Conservation (phyloP, 2,329 filamentous ascomycete species). For the Amesomyces nigricolor region DNA sequence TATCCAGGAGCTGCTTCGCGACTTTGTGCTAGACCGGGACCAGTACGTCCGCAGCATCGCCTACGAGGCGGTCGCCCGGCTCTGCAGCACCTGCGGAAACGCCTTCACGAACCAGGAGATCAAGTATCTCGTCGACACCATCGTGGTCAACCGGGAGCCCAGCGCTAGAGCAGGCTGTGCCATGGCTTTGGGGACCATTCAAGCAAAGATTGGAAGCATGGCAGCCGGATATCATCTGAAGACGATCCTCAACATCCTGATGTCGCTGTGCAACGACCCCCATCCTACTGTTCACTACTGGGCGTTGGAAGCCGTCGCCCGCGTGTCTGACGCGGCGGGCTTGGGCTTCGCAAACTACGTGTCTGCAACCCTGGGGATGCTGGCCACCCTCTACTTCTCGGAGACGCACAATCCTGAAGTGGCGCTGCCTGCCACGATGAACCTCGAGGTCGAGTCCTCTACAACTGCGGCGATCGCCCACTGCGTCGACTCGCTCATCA, state of each 20-base stretch:
- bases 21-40: slow-evolving; percentile 76
- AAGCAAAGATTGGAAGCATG: slow-evolving; percentile 95
- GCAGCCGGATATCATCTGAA: slow-evolving; percentile 94
- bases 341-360: slow-evolving; percentile 89
- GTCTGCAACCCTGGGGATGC: slow-evolving; percentile 83
- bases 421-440: slow-evolving; percentile 74
- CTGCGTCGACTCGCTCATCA: slow-evolving; percentile 92
- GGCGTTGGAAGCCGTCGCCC: slow-evolving; percentile 82
- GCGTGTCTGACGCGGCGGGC: slow-evolving; percentile 86
- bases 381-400: slow-evolving; percentile 85
- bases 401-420: slow-evolving; percentile 89
- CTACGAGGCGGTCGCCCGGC: slow-evolving; percentile 75
- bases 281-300: slow-evolving; percentile 95
- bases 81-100: slow-evolving; percentile 81
- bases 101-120: slow-evolving; percentile 84
- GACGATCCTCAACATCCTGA: slow-evolving; percentile 94
- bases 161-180: slow-evolving; percentile 91
- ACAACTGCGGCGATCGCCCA: slow-evolving; percentile 78
- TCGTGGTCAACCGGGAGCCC: slow-evolving; percentile 88
- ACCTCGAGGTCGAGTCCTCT: slow-evolving; percentile 78
- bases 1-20: slow-evolving; percentile 66
- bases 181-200: slow-evolving; percentile 86
- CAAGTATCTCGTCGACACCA: slow-evolving; percentile 81
- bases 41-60: slow-evolving; percentile 80
- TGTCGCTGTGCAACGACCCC: slow-evolving; percentile 93